Evolutionary conservation across 768 basidiomycete genomes (phyloP).

Genomic region (Macrolepiota dolichaula): DNA sequence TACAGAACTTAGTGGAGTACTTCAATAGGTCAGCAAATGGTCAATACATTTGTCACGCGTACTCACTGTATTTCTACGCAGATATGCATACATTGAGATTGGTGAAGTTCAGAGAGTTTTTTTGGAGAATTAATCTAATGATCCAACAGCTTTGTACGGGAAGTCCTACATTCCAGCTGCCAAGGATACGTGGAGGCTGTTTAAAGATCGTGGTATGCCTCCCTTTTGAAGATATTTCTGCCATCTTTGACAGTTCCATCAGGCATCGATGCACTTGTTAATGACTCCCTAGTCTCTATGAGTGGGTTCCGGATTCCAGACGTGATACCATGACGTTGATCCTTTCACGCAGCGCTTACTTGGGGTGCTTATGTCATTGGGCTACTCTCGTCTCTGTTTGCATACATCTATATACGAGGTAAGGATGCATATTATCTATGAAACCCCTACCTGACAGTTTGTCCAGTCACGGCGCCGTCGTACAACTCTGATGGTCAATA

Average conservation of each 20-base stretch:
- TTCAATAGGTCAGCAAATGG: slow-evolving; percentile 60
- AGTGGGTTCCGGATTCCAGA: slow-evolving; percentile 36
- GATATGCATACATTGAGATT: slow-evolving; percentile 84
- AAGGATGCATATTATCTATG: slow-evolving; percentile 23
- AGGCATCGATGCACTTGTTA: slow-evolving; percentile 76
- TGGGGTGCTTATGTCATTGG: slow-evolving; percentile 82
- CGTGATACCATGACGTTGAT: neutral
- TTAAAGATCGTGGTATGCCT: slow-evolving; percentile 61
- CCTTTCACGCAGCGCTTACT: slow-evolving; percentile 49
- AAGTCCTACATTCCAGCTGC: slow-evolving; percentile 80
- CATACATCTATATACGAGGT: slow-evolving; percentile 75
- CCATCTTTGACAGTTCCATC: slow-evolving; percentile 3
- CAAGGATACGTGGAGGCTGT: slow-evolving; percentile 78
- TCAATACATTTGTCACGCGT: neutral
- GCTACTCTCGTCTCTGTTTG: slow-evolving; percentile 70
- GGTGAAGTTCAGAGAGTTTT: slow-evolving; percentile 32
- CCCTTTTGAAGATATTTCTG: slow-evolving; percentile 13
- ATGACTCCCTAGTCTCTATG: slow-evolving; percentile 79
- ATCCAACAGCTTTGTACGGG: slow-evolving; percentile 66
- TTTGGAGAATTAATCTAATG: neutral
- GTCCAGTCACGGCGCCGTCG: slow-evolving; percentile 63
- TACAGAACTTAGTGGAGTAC: slow-evolving; percentile 68
- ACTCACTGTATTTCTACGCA: slow-evolving; percentile 16
- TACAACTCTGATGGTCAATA: slow-evolving; percentile 77
- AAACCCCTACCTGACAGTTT: neutral